These are phyloP conservation scores for Acidiella bohemica DNA, from an alignment of 495 filamentous ascomycete species.

Conservation along the genomic window DNA sequence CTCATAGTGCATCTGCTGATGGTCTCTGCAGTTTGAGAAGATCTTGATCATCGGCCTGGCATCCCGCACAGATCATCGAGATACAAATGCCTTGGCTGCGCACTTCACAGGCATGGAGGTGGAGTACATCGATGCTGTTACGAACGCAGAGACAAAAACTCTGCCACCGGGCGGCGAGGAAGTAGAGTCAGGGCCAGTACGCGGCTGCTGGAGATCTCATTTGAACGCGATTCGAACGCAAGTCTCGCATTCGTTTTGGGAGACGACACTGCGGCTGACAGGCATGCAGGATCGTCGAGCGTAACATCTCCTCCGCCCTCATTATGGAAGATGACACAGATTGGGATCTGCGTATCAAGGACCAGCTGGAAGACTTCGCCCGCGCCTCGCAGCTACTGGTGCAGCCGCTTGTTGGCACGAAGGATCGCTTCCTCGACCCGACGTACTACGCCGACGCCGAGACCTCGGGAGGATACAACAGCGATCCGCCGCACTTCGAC, in stretches of 20 bases:
- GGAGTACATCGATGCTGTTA: conserved; percentile 7
- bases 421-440: conserved; percentile 1
- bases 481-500: too few relatives aligned
- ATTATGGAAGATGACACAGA: conserved; percentile 10
- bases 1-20: neutral
- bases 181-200: too few relatives aligned
- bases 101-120: conserved; percentile 7
- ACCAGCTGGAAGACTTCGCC: conserved; percentile 12
- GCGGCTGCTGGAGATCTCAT: too few relatives aligned
- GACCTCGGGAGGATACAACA: neutral
- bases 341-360: conserved; percentile 13
- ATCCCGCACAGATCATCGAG: conserved; percentile 6
- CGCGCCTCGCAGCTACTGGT: conserved; percentile 5
- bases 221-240: conserved; percentile 6
- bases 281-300: conserved; percentile 4
- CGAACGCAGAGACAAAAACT: neutral
- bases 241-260: neutral
- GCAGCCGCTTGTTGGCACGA: conserved; percentile 5
- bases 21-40: conserved; percentile 6
- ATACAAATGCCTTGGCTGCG: conserved; percentile 4
- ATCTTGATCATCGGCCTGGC: conserved; percentile 11
- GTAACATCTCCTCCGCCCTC: conserved; percentile 5
- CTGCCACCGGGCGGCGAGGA: conserved; percentile 9
- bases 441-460: conserved; percentile 2
- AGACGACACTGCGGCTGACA: neutral